phyloP scores from a whole-genome alignment of 164 flowering plant species.

The Stephania japonica region DNA sequence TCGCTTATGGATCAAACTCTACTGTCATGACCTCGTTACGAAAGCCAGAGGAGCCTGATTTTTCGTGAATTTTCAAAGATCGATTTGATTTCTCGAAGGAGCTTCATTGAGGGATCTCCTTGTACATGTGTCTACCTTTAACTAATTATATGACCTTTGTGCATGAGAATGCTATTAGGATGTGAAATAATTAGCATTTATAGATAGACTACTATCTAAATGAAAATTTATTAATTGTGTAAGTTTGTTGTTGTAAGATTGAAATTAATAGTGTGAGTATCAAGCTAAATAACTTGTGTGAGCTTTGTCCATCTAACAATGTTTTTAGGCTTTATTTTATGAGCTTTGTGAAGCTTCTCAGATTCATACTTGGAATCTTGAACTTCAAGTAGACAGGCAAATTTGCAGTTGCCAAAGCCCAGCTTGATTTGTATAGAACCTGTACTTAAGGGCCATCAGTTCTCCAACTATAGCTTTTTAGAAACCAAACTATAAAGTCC shows the following conservation, averaged over 20 bases:
- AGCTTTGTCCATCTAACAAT: not conserved
- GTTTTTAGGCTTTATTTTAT: too few relatives aligned
- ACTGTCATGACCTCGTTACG: conserved; percentile 26
- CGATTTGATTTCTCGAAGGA: not conserved
- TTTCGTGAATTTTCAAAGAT: conserved; percentile 10
- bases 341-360: not conserved
- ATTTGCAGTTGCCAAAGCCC: not conserved
- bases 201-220: not conserved
- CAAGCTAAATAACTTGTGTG: not conserved
- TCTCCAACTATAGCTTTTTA: not conserved
- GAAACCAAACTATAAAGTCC: not conserved
- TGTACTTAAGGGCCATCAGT: not conserved
- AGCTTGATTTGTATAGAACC: not conserved
- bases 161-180: not conserved
- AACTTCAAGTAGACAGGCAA: not conserved
- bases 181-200: not conserved
- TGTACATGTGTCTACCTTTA: not conserved
- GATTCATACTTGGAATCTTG: not conserved
- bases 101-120: not conserved
- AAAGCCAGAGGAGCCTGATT: conserved; percentile 74
- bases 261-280: not conserved
- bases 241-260: not conserved
- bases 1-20: conserved; percentile 16
- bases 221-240: not conserved
- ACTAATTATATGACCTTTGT: not conserved